Percentiles rank a stretch among this genome's conserved stretches.
These are phyloP conservation scores for Neurospora sp. DNA, from an alignment of 495 filamentous ascomycete species.

Conservation along the genomic window DNA sequence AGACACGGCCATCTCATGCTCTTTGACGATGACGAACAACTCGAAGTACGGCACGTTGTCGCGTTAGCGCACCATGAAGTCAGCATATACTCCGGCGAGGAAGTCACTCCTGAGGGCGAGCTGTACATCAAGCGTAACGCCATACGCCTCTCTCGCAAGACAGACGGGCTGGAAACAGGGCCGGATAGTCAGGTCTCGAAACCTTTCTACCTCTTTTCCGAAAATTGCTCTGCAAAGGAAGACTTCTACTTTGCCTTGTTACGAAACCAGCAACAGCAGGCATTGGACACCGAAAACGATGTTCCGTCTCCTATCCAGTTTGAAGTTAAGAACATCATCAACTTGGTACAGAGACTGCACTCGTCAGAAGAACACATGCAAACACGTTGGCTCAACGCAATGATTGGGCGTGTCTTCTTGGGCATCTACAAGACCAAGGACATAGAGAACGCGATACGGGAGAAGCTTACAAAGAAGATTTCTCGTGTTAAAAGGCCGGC, in stretches of 20 bases:
- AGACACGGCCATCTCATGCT: slow-evolving; percentile 97
- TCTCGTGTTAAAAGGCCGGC: slow-evolving; percentile 83
- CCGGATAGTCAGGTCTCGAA: slow-evolving; percentile 48
- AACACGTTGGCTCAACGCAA: slow-evolving; percentile 88
- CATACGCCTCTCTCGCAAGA: slow-evolving; percentile 67
- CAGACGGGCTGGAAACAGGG: slow-evolving; percentile 44
- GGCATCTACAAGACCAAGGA: slow-evolving; percentile 75
- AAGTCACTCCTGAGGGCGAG: slow-evolving; percentile 78
- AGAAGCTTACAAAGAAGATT: slow-evolving; percentile 94
- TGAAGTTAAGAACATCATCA: slow-evolving; percentile 73
- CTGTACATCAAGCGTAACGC: slow-evolving; percentile 93
- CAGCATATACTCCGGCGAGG: slow-evolving; percentile 74
- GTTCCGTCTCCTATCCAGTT: slow-evolving; percentile 69
- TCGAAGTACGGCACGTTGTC: slow-evolving; percentile 92
- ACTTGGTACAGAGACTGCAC: slow-evolving; percentile 77
- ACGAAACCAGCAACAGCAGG: slow-evolving; percentile 61
- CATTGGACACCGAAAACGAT: slow-evolving; percentile 41
- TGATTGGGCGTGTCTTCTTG: slow-evolving; percentile 79
- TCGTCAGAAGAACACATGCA: slow-evolving; percentile 86
- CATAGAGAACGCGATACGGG: slow-evolving; percentile 63
- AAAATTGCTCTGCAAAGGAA: slow-evolving; percentile 90
- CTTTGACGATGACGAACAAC: slow-evolving; percentile 77
- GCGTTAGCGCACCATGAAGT: slow-evolving; percentile 81
- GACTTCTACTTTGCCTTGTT: slow-evolving; percentile 95
- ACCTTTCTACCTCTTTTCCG: slow-evolving; percentile 89